Evolutionary conservation across 148 eudicot genomes (phyloP).

Genomic region (Rhododendron kiyosumense): DNA sequence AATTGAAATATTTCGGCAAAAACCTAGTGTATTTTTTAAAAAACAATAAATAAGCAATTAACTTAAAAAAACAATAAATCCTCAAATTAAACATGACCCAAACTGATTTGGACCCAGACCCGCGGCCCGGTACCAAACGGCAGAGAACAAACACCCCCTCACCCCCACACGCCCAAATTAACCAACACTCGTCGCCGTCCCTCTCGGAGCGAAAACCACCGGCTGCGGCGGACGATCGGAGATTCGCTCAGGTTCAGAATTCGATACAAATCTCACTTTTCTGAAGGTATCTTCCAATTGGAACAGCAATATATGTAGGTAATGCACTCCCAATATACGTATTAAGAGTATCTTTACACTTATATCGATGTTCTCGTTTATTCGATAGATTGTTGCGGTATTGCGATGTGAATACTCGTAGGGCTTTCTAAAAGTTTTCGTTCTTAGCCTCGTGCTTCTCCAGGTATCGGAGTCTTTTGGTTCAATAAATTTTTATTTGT

Average conservation of each 20-base stretch:
- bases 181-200: not conserved
- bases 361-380: not conserved
- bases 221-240: not conserved
- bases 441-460: not conserved
- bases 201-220: not conserved
- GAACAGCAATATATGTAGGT: not conserved
- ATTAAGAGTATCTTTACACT: not conserved
- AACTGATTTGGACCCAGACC: not conserved
- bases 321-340: not conserved
- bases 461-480: not conserved
- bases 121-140: not conserved
- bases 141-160: not conserved
- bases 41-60: too few relatives aligned
- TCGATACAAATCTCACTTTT: not conserved
- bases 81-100: too few relatives aligned
- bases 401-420: not conserved
- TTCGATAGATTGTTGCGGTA: not conserved
- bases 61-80: too few relatives aligned
- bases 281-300: not conserved
- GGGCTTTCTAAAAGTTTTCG: not conserved
- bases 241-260: not conserved
- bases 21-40: not conserved
- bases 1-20: too few relatives aligned
- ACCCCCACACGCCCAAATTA: not conserved
- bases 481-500: not conserved